These are phyloP conservation scores for Anaeramoeba flamelloides DNA, from an alignment of 78 protist genomes.

Conservation along the genomic window DNA sequence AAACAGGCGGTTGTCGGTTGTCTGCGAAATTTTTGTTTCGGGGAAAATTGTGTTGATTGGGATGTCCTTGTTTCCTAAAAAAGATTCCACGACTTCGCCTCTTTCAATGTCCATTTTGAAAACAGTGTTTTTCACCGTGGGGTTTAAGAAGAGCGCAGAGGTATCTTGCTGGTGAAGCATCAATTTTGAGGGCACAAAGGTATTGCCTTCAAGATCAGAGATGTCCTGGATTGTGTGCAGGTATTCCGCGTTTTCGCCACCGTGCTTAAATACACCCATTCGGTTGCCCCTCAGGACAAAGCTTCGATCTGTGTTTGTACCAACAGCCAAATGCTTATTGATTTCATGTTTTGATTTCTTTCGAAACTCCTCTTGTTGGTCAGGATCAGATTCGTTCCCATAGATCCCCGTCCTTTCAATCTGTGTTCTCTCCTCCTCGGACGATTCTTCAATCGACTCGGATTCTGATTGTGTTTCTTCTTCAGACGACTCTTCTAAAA, in stretches of 20 bases:
- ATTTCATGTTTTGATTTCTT: neutral
- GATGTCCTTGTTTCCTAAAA: neutral
- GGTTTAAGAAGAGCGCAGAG: neutral
- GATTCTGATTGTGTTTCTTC: too few relatives aligned
- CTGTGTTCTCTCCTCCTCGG: too few relatives aligned
- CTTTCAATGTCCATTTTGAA: neutral
- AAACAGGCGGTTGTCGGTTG: neutral
- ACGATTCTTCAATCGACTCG: too few relatives aligned
- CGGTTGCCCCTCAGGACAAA: neutral
- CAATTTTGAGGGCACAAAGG: neutral
- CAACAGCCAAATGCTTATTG: neutral
- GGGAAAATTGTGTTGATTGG: neutral
- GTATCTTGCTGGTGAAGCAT: conserved; percentile 6
- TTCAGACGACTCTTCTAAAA: too few relatives aligned
- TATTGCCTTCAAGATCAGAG: neutral
- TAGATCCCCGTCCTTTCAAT: too few relatives aligned
- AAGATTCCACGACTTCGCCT: neutral
- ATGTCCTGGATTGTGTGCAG: neutral
- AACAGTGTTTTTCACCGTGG: neutral
- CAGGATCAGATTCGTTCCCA: neutral
- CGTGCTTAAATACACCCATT: neutral
- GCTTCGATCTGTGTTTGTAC: neutral
- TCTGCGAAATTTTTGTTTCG: neutral
- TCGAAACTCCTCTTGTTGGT: neutral
- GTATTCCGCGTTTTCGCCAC: neutral